A percentile compares a stretch with the other conserved stretches of the same genome.
Evolutionary conservation across 805 yeast genomes (phyloP).

Genomic region (Candida parachauliodes): DNA sequence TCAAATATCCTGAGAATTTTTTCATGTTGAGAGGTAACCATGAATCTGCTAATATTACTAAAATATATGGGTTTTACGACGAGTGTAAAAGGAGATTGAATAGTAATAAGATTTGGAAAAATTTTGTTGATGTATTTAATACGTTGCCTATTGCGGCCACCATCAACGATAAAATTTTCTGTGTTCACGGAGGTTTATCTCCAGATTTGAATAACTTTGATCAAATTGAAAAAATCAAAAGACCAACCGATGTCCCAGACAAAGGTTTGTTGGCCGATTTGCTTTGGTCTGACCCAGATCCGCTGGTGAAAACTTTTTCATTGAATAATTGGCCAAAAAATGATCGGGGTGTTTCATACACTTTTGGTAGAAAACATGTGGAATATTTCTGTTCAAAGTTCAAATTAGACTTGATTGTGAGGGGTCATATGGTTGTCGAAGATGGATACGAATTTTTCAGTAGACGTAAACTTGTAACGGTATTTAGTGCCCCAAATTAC

Average conservation of each 20-base stretch:
- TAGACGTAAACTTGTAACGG: conserved; percentile 69
- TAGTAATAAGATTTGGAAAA: conserved; percentile 46
- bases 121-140: conserved; percentile 53
- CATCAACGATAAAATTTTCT: conserved; percentile 53
- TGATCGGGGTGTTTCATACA: conserved; percentile 79
- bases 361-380: conserved; percentile 73
- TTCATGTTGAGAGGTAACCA: conserved; percentile 60
- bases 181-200: conserved; percentile 71
- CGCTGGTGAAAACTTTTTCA: conserved; percentile 29
- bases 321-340: conserved; percentile 68
- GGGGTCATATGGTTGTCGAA: conserved; percentile 90
- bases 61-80: conserved; percentile 58
- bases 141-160: conserved; percentile 62
- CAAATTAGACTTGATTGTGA: conserved; percentile 70
- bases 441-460: conserved; percentile 84
- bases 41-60: conserved; percentile 56
- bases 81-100: conserved; percentile 55
- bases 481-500: conserved; percentile 80
- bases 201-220: conserved; percentile 63
- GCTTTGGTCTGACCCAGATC: conserved; percentile 78
- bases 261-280: conserved; percentile 74
- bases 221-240: conserved; percentile 65
- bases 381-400: conserved; percentile 62
- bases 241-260: conserved; percentile 86
- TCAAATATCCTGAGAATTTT: conserved; percentile 58